Percentiles rank a stretch among this genome's conserved stretches.
phyloP scores from a whole-genome alignment of 2,329 filamentous ascomycete genomes.

The Dothiorella sarmentorum region DNA sequence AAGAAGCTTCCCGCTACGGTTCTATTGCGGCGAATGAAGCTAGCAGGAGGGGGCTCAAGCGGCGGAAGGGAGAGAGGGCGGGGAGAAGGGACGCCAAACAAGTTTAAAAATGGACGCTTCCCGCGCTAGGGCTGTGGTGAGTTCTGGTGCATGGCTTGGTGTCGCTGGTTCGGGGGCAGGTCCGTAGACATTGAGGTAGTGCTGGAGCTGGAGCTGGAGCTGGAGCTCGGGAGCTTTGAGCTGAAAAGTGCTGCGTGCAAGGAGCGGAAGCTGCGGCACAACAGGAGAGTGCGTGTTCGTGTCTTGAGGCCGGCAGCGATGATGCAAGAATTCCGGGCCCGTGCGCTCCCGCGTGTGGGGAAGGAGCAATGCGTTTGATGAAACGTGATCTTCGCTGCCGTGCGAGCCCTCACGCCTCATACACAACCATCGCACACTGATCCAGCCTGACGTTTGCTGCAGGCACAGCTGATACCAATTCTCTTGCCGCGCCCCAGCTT shows the following conservation, averaged over 20 bases:
- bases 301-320: background rate
- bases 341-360: conserved; percentile 6
- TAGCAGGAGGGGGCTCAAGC: background rate
- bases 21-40: background rate
- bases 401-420: background rate
- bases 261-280: background rate
- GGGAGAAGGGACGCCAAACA: background rate
- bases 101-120: conserved; percentile 4
- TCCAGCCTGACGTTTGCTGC: background rate
- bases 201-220: background rate
- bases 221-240: no score
- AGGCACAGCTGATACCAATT: background rate
- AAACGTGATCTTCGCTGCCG: conserved; percentile 10
- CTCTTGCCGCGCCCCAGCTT: background rate
- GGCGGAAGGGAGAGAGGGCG: background rate
- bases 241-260: no score
- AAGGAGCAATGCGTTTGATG: background rate
- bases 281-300: background rate
- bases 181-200: no score
- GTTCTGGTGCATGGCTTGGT: background rate
- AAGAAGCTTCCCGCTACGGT: conserved; percentile 8
- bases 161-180: background rate
- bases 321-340: no score
- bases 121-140: background rate
- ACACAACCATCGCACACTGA: background rate